Evolutionary conservation across 345 rosid species (phyloP), one percentile per base, ranked within the genome.

Genomic region (Camelina hispida): DNA sequence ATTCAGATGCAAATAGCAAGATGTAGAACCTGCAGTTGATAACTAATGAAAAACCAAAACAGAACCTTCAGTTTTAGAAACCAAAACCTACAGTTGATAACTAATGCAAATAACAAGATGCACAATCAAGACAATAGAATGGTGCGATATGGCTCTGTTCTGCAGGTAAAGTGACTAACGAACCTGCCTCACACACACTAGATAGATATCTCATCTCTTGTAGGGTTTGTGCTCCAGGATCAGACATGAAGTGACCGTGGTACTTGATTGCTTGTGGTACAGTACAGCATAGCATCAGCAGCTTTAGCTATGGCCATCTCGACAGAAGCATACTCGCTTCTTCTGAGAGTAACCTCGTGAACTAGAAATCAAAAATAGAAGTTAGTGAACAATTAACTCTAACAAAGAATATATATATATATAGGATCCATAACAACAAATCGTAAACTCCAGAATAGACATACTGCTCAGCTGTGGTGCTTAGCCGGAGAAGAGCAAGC

Each of bases 161-260:
- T 0, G 9, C 13, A 66, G 37, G 15, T 48, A 37, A 68, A 40
- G 51, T 46, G 69, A 72, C 47, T 44, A 18, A 70, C 82, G 55
- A 66, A 92, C 98, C 98, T 95, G 98, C 77, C 98, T 91, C 80
- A 96, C 89, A 22, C 97, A n/a, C n/a, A n/a, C n/a, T n/a, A n/a
- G n/a, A n/a, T 97, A 76, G 80, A 72, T 60, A 96, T 90, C 84
- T 95, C 99, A 78, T 95, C 98, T 81, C 97, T 93, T 47, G 98
- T 95, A 28, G 97, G 97, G 85, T 95, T 92, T 66, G 99, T 95
- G 87, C 98, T 23, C 99, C 99, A 42, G 97, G 98, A 79, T 95
- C 99, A 76, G 99, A 95, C 99, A 95, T 95, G 25, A 96, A 95
- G 86, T 95, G 98, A 72, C 99, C 97, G 23, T 90, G 99, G 83